Conservation (phyloP, 371 early-diverging fungal genomes). For the Rhizopus arrhizus region DNA sequence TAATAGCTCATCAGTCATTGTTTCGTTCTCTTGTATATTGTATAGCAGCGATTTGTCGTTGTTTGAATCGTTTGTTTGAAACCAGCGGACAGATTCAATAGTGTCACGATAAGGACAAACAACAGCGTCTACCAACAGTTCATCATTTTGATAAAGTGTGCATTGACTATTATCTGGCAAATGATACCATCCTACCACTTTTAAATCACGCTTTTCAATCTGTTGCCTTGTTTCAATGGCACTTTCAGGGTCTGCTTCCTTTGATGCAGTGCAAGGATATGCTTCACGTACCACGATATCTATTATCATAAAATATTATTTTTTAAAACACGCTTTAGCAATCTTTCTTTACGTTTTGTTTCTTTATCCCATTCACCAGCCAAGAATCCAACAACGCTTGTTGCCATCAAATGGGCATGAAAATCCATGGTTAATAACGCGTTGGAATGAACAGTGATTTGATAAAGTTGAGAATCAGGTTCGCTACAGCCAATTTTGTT, state of each 20-base stretch:
- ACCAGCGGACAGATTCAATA: slow-evolving; percentile 81
- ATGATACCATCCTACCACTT: slow-evolving; percentile 91
- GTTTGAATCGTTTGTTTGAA: slow-evolving; percentile 57
- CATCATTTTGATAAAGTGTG: slow-evolving; percentile 61
- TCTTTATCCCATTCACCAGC: slow-evolving; percentile 75
- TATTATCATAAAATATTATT: slow-evolving; percentile 6
- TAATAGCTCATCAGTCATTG: slow-evolving; percentile 50
- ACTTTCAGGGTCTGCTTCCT: slow-evolving; percentile 79
- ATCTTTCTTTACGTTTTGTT: slow-evolving; percentile 37
- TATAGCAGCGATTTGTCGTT: slow-evolving; percentile 55
- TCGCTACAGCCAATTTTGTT: slow-evolving; percentile 70
- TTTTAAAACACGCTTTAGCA: background rate
- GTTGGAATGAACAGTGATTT: slow-evolving; percentile 69
- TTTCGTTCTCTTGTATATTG: slow-evolving; percentile 55
- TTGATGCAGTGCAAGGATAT: slow-evolving; percentile 69
- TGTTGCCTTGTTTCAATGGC: slow-evolving; percentile 74
- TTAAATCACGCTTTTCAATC: slow-evolving; percentile 71
- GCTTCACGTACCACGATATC: slow-evolving; percentile 63
- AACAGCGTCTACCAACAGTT: slow-evolving; percentile 89
- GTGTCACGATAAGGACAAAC: slow-evolving; percentile 81
- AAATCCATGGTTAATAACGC: slow-evolving; percentile 84
- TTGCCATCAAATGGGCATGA: slow-evolving; percentile 83
- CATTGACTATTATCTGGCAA: slow-evolving; percentile 61
- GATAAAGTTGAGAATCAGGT: slow-evolving; percentile 77
- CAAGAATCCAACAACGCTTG: slow-evolving; percentile 85